Evolutionary conservation across 2,329 filamentous ascomycete genomes (phyloP), one percentile per base, ranked within the genome.

Genomic region (Calycina marina): DNA sequence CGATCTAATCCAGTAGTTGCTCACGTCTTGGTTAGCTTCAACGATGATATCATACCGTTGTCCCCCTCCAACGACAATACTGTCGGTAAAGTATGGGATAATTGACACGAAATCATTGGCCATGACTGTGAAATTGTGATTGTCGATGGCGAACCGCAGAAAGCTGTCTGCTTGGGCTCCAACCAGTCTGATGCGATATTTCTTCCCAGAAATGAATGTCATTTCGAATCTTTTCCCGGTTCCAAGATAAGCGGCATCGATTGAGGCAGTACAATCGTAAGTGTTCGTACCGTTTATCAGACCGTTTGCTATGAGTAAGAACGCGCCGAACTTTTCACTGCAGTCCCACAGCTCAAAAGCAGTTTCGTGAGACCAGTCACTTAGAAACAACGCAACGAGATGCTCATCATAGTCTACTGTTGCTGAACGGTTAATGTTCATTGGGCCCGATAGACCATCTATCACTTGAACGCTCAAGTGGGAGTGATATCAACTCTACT

Each of bases 401-500:
- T 54, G 49, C 10, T 44, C 39, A 35, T 80, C 73, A 41, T 76
- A 77, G 48, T 72, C 61, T 54, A 4, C 64, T 60, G 3, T 69
- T 58, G 43, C 41, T 1, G 72, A 72, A 0, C 72, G 72, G 32
- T 74, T 61, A 44, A 77, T 70, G 18, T 75, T 52, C 14, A 79
- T 65, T 2, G 60, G 61, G 0, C 74, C 74, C 25, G 66, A 58
- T 0, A 75, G 53, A 1, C 25, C 25, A 28, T 28, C 25, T 2
- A 13, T 13, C 9, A 11, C 10, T 13, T 28, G 25, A 13, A 28
- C 9, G 8, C 9, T 28, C 2, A 28, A 28, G 13, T 28, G 25
- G 2, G 25, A 28, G 25, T 28, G 25, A 13, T 28, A 28, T 13
- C 25, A 28, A 28, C 9, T 10, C 10, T 22, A n/a, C n/a, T n/a